Base-by-base conservation (phyloP, 345 rosid species). In the Eucalyptus erythrocorys region DNA sequence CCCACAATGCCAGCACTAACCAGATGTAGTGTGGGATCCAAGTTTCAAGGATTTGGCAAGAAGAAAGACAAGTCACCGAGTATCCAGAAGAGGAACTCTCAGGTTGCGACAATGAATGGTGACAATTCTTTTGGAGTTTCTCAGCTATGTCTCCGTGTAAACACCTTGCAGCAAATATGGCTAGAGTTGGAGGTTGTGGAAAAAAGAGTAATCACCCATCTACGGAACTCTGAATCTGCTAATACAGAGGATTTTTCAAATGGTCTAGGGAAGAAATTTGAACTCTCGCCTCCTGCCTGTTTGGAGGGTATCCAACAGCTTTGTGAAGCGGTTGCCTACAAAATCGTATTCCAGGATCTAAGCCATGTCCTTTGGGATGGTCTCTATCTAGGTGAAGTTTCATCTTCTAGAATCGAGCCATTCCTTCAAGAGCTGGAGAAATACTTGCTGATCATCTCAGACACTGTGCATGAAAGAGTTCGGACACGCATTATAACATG, bases 1-100 rank as follows among this genome's bases (percentile, higher is more conserved):
- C 99, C 99, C 45, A 95, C 99, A 45, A 94, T 98, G 99, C 99
- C 98, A 87, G 99, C 99, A 86, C 92, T 96, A 88, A 96, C 99
- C 50, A 93, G 99, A 90, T 97, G 98, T 91, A 93, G 93, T 16
- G 91, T 91, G 3, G 99, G 88, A 82, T 96, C 99, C 68, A 98
- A 97, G 91, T 96, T 97, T 89, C 99, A 96, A 94, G 95, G 96
- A 88, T 95, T 95, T 24, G 97, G 97, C 95, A 98, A 95, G 94
- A 98, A 96, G 94, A 98, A 97, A 94, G 99, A 98, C 89, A 97
- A 96, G 94, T 88, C 94, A 32, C 91, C 95, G 10, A 93, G 92
- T 84, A 87, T 91, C 90, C 98, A 92, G 84, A 97, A 95, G 94
- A 95, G 92, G 92, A 95, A 93, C 92, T 92, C 99, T 90, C 98